These are phyloP conservation scores for Tieghemiomyces parasiticus DNA, from an alignment of 192 early-diverging fungal genomes.

Conservation along the genomic window DNA sequence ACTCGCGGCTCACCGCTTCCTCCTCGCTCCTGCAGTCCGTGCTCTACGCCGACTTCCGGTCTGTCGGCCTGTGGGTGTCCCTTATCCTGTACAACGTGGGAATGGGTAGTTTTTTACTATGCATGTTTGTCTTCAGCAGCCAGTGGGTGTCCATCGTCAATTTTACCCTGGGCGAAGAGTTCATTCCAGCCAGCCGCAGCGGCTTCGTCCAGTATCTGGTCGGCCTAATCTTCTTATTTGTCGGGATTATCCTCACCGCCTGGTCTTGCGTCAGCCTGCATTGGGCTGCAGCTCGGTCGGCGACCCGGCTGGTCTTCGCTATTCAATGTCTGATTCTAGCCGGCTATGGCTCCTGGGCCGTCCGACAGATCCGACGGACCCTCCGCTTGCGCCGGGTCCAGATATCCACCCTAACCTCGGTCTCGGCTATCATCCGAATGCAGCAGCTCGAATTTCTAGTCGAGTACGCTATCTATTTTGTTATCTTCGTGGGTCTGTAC, in stretches of 20 bases:
- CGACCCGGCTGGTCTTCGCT: constrained; percentile 2
- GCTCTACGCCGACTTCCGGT: background rate
- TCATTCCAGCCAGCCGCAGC: background rate
- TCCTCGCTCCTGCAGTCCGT: background rate
- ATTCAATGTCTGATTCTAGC: background rate
- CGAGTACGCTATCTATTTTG: constrained; percentile 1
- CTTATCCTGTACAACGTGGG: background rate
- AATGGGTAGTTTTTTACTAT: background rate
- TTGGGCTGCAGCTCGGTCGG: background rate
- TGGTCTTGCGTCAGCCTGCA: background rate
- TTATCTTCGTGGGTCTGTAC: background rate
- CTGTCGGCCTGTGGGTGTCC: background rate
- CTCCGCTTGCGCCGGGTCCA: constrained; percentile 4
- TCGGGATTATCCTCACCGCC: background rate
- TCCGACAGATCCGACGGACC: background rate
- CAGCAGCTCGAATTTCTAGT: constrained; percentile 11
- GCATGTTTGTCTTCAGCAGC: background rate
- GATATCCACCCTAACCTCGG: constrained; percentile 7
- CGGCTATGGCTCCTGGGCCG: constrained; percentile 1
- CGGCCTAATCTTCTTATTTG: background rate
- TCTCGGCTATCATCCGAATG: constrained; percentile 11
- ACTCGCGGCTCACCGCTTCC: background rate
- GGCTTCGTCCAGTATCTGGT: background rate
- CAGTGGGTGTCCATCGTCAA: constrained; percentile 6
- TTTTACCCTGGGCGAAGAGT: constrained; percentile 8